Percentiles rank a stretch among this genome's conserved stretches.
phyloP scores from a whole-genome alignment of 2,329 filamentous ascomycete genomes.

The Penicillium digitatum region DNA sequence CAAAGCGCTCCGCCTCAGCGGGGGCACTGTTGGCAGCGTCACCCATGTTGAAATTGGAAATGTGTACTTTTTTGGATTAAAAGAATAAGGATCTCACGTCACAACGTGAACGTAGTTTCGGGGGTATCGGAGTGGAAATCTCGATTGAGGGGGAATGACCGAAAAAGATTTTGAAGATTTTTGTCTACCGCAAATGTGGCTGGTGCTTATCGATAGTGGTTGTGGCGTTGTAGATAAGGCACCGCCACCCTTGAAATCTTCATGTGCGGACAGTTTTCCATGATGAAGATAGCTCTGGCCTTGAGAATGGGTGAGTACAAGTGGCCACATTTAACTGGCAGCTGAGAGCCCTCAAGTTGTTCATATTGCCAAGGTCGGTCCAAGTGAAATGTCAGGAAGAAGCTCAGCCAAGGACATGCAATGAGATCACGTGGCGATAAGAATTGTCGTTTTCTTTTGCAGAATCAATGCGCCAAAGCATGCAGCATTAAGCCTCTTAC shows the following conservation, averaged over 20 bases:
- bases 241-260: not conserved
- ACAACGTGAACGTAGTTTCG: slow-evolving; percentile 15
- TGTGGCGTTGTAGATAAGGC: slow-evolving; percentile 24
- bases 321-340: not conserved
- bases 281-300: not conserved
- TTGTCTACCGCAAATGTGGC: slow-evolving; percentile 30
- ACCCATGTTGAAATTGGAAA: slow-evolving; percentile 39
- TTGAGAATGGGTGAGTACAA: too few species aligned
- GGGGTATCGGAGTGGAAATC: slow-evolving; percentile 18
- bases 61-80: slow-evolving; percentile 9
- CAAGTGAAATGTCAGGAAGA: not conserved
- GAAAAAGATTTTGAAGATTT: slow-evolving; percentile 38
- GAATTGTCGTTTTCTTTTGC: slow-evolving; percentile 18
- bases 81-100: slow-evolving; percentile 13
- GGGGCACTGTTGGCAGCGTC: slow-evolving; percentile 53
- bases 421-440: slow-evolving; percentile 30
- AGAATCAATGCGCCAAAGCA: not conserved
- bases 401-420: not conserved
- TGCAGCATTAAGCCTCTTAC: not conserved
- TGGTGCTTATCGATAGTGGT: slow-evolving; percentile 35
- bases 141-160: slow-evolving; percentile 22
- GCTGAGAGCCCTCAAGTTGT: not conserved
- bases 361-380: not conserved
- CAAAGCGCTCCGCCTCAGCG: slow-evolving; percentile 53
- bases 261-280: too few species aligned